phyloP scores from a whole-genome alignment of 1,139 yeast species.

The Yamadazyma triangularis region DNA sequence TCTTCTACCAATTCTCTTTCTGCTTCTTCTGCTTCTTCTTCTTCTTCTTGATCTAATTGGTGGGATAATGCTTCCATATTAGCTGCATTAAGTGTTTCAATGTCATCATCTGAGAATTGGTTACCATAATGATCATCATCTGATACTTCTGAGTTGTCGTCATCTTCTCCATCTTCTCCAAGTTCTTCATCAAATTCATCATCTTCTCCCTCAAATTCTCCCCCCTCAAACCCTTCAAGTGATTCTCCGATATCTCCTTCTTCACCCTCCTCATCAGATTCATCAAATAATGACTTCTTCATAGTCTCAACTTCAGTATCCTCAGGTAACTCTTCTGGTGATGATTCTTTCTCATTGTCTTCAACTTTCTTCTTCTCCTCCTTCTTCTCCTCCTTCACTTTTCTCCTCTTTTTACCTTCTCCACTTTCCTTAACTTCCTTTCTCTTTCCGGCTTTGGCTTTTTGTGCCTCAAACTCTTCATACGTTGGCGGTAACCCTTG shows the following conservation, averaged over 20 bases:
- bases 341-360: slow-evolving; percentile 15
- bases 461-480: slow-evolving; percentile 71
- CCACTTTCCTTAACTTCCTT: slow-evolving; percentile 16
- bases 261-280: slow-evolving; percentile 47
- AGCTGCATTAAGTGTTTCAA: slow-evolving; percentile 76
- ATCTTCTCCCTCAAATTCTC: slow-evolving; percentile 30
- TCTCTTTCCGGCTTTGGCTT: slow-evolving; percentile 45
- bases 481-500: slow-evolving; percentile 86
- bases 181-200: slow-evolving; percentile 54
- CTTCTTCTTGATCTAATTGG: slow-evolving; percentile 68
- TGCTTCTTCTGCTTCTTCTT: slow-evolving; percentile 71
- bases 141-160: slow-evolving; percentile 48
- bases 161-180: slow-evolving; percentile 24
- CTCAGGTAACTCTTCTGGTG: slow-evolving; percentile 29
- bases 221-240: slow-evolving; percentile 34
- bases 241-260: slow-evolving; percentile 26
- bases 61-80: slow-evolving; percentile 81
- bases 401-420: slow-evolving; percentile 17
- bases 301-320: slow-evolving; percentile 39
- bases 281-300: slow-evolving; percentile 75
- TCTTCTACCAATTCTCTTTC: slow-evolving; percentile 67
- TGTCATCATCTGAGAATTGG: slow-evolving; percentile 84
- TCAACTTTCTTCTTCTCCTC: slow-evolving; percentile 14
- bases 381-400: slow-evolving; percentile 16
- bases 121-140: slow-evolving; percentile 56